Conservation (phyloP, 2,329 filamentous ascomycete species). For the Arthroderma uncinatum region DNA sequence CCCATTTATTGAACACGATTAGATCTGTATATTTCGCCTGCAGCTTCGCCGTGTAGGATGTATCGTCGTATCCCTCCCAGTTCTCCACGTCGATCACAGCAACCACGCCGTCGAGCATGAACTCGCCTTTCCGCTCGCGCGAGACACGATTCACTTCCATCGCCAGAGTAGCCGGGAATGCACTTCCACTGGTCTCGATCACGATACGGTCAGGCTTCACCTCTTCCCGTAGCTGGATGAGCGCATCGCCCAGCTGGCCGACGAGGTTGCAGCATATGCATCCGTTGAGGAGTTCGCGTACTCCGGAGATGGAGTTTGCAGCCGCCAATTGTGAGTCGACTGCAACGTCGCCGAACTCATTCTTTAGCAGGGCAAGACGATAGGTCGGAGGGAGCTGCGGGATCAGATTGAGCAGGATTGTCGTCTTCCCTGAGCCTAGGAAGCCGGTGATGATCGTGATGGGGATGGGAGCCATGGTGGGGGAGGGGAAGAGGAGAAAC, state of each 20-base stretch:
- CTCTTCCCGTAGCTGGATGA: slow-evolving; percentile 57
- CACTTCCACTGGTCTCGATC: slow-evolving; percentile 82
- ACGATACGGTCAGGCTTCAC: slow-evolving; percentile 70
- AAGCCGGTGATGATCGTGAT: slow-evolving; percentile 96
- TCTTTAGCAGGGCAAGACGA: slow-evolving; percentile 88
- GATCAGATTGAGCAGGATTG: slow-evolving; percentile 83
- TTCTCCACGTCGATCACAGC: slow-evolving; percentile 91
- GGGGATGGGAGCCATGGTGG: slow-evolving; percentile 49
- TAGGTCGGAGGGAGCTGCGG: slow-evolving; percentile 82
- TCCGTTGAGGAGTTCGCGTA: slow-evolving; percentile 86
- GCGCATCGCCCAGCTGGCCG: slow-evolving; percentile 71
- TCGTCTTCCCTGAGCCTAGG: slow-evolving; percentile 91
- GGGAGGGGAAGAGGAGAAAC: background rate
- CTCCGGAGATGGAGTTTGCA: slow-evolving; percentile 71
- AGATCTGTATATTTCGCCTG: slow-evolving; percentile 85
- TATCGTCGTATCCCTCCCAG: slow-evolving; percentile 86
- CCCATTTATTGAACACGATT: slow-evolving; percentile 91
- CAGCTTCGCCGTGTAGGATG: slow-evolving; percentile 73
- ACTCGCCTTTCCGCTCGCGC: slow-evolving; percentile 48
- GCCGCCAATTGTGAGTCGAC: slow-evolving; percentile 86
- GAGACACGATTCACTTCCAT: slow-evolving; percentile 78
- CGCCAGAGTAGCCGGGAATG: slow-evolving; percentile 77
- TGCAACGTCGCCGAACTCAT: slow-evolving; percentile 92
- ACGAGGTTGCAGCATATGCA: slow-evolving; percentile 99
- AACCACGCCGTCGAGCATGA: slow-evolving; percentile 74